phyloP scores from a whole-genome alignment of 2,329 filamentous ascomycete species.

The Talaromyces sp. region DNA sequence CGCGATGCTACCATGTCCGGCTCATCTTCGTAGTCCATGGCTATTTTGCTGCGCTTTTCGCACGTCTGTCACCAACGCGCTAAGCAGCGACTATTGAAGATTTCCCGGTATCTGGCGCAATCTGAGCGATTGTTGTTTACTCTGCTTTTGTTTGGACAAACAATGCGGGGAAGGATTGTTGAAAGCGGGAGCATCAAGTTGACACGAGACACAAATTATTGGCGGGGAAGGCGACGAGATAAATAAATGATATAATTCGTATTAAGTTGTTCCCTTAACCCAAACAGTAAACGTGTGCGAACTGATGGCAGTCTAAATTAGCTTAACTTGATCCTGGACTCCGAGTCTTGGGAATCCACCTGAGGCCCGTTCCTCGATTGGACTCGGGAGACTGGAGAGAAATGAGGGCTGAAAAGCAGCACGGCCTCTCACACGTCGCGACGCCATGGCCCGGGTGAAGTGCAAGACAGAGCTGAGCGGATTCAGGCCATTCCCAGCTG shows the following conservation, averaged over 20 bases:
- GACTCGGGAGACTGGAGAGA: not conserved
- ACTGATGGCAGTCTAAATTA: not conserved
- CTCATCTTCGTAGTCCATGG: conserved; percentile 28
- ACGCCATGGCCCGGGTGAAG: not conserved
- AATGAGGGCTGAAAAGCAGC: not conserved
- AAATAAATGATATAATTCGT: not conserved
- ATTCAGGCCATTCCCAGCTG: not conserved
- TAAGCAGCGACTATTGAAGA: not conserved
- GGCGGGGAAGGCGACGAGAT: not conserved
- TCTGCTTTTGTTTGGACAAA: not conserved
- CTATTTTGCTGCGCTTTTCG: not conserved
- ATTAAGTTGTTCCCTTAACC: not conserved
- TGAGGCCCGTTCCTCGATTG: not conserved
- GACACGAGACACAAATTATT: not conserved
- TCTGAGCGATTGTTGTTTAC: not conserved
- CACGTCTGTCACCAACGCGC: not conserved
- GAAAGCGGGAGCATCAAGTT: not conserved
- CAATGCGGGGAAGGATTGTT: not conserved
- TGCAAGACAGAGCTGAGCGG: not conserved
- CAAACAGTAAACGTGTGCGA: not conserved
- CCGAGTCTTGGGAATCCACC: not conserved
- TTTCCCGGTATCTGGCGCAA: not conserved
- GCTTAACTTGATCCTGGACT: not conserved
- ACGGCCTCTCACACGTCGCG: not conserved
- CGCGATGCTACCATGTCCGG: conserved; percentile 24